Base-by-base conservation (phyloP, 164 flowering plant genomes). In the Vitis rupestris region DNA sequence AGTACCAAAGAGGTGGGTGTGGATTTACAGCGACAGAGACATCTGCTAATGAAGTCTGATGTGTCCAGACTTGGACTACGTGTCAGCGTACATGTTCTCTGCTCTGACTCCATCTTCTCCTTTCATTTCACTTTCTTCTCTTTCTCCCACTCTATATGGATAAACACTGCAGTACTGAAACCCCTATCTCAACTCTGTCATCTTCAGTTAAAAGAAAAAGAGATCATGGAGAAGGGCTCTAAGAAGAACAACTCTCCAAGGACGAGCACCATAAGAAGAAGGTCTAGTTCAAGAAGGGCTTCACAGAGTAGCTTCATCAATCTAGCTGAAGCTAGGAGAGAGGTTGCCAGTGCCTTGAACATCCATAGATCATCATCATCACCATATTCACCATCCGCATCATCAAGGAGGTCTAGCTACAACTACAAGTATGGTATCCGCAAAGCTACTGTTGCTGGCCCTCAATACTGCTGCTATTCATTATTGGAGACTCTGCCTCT, bases 401-500 rank as follows among this genome's bases (percentile, higher is more conserved):
- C 8, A 1, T 17, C 30, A 19, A 23, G 27, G 27, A 23, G 27
- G 2, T 1, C 27, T 23, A 23, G 27, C 27, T 23, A 23, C 27
- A 23, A 23, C 27, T 23, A 23, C 27, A 23, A 23, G 27, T 23
- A 23, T 23, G 27, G 27, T 23, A 23, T 23, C 27, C 1, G 27
- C 27, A 23, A 23, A 23, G 27, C 27, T 23, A 23, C 27, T 16
- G 31, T 47, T 30, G n/a, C 10, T 67, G 8, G 30, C 6, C 44
- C 61, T 47, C 59, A 65, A 58, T 60, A 55, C 27, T 23, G 27
- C 13, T 55, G 48, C 30, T 64, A 61, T 29, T 63, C 71, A 50
- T 2, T 77, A 37, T 17, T 73, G 74, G 75, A 78, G 19, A 29
- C 72, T 8, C 56, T 74, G 65, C 81, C 81, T 44, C 14, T 64